These are phyloP conservation scores for Lonicera japonica DNA, from an alignment of 129 eudicot species.

Conservation along the genomic window DNA sequence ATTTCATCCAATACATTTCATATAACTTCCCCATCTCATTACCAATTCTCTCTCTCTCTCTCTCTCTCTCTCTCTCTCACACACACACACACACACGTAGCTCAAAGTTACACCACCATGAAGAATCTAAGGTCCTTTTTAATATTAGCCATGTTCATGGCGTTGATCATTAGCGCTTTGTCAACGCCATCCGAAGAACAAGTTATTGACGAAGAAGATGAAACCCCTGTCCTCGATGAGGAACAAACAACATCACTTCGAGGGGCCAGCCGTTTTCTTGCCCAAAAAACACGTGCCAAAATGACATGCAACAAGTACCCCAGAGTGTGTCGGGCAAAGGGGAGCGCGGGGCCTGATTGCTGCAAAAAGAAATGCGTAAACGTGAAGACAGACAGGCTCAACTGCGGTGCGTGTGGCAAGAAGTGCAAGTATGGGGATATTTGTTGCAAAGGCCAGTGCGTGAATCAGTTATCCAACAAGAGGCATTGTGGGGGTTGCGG, in stretches of 20 bases:
- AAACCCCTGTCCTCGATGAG: neutral
- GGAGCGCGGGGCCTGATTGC: conserved; percentile 57
- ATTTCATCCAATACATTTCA: neutral
- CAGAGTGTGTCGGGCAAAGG: conserved; percentile 43
- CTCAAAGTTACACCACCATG: neutral
- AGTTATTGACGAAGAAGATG: conserved; percentile 17
- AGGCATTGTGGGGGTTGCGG: conserved; percentile 59
- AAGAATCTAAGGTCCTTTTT: conserved; percentile 5
- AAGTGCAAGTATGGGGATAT: conserved; percentile 46
- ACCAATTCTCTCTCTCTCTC: neutral
- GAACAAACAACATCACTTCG: conserved; percentile 23
- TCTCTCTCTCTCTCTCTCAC: neutral
- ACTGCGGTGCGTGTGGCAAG: conserved; percentile 54
- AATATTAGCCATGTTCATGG: conserved; percentile 22
- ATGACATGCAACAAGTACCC: conserved; percentile 54
- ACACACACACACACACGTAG: neutral
- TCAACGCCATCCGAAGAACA: conserved; percentile 15
- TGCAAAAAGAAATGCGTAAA: conserved; percentile 65
- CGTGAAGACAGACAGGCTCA: conserved; percentile 36
- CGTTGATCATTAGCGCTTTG: conserved; percentile 23
- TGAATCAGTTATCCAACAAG: conserved; percentile 29
- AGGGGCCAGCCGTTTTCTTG: conserved; percentile 33
- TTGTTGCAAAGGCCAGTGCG: conserved; percentile 63
- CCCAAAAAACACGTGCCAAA: conserved; percentile 19
- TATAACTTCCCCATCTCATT: neutral